Percentiles rank a stretch among this genome's conserved stretches.
Conservation (phyloP, 495 filamentous ascomycete species). For the Penicillium daleae region DNA sequence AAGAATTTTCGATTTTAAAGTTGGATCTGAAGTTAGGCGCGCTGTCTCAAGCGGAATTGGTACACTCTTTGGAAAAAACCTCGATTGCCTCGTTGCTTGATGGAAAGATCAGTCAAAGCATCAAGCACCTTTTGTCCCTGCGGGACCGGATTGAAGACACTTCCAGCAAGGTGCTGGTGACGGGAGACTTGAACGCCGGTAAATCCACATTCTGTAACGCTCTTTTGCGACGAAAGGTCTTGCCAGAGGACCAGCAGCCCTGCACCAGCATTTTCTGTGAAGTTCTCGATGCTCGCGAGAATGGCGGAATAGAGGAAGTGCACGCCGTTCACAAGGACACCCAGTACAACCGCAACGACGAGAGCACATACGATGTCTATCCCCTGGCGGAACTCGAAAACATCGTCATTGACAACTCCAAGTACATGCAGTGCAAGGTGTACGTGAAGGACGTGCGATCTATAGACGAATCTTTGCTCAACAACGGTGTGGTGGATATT, state of each 20-base stretch:
- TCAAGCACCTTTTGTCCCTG: conserved; percentile 83
- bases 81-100: conserved; percentile 90
- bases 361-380: conserved; percentile 90
- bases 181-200: conserved; percentile 94
- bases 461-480: conserved; percentile 91
- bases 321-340: conserved; percentile 86
- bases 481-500: conserved; percentile 98
- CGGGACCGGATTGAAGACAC: conserved; percentile 96
- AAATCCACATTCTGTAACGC: conserved; percentile 99
- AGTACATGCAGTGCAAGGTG: conserved; percentile 93
- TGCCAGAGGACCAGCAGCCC: conserved; percentile 98
- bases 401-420: conserved; percentile 83
- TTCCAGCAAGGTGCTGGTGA: conserved; percentile 96
- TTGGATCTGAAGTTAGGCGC: conserved; percentile 89
- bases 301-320: conserved; percentile 88
- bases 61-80: conserved; percentile 92
- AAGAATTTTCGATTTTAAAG: conserved; percentile 94
- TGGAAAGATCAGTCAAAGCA: conserved; percentile 89
- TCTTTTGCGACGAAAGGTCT: conserved; percentile 83
- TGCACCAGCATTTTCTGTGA: conserved; percentile 99
- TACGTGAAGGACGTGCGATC: conserved; percentile 91
- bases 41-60: conserved; percentile 83
- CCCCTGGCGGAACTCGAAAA: conserved; percentile 76
- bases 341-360: conserved; percentile 84
- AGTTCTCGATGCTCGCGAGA: conserved; percentile 89